phyloP scores from a whole-genome alignment of 768 basidiomycete species.

The Chiua virens region DNA sequence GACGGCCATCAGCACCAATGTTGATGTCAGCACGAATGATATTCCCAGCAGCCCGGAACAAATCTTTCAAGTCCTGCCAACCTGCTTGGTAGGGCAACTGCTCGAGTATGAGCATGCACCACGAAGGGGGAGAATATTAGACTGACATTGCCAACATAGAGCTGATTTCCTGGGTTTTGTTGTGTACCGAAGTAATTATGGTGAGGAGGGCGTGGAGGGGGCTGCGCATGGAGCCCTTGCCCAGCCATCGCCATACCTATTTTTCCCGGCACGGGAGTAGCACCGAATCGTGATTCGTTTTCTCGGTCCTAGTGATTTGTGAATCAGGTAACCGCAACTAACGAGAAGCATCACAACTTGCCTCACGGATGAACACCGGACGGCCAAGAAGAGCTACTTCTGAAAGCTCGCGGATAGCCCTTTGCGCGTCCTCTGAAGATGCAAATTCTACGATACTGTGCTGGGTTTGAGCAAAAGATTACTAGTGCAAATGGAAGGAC shows the following conservation, averaged over 20 bases:
- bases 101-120: conserved; percentile 3
- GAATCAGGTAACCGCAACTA: not conserved
- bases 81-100: conserved; percentile 96
- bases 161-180: conserved; percentile 78
- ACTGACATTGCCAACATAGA: conserved; percentile 89
- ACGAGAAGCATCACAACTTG: conserved; percentile 31
- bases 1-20: conserved; percentile 87
- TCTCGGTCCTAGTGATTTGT: conserved; percentile 80
- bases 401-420: conserved; percentile 86
- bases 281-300: conserved; percentile 92
- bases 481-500: conserved; percentile 31
- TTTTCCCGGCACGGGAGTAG: conserved; percentile 93
- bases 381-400: conserved; percentile 90
- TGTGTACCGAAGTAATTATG: conserved; percentile 68
- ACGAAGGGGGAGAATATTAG: not conserved
- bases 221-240: conserved; percentile 75
- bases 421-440: conserved; percentile 84
- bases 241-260: conserved; percentile 96
- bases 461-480: conserved; percentile 12
- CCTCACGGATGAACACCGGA: conserved; percentile 96
- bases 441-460: conserved; percentile 92
- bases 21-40: conserved; percentile 97
- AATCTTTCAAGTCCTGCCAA: conserved; percentile 98
- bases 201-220: conserved; percentile 80
- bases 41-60: conserved; percentile 93